Evolutionary conservation across 805 yeast genomes (phyloP), one percentile per base, ranked within the genome.

Genomic region (Groenewaldozyma salmanticensis): DNA sequence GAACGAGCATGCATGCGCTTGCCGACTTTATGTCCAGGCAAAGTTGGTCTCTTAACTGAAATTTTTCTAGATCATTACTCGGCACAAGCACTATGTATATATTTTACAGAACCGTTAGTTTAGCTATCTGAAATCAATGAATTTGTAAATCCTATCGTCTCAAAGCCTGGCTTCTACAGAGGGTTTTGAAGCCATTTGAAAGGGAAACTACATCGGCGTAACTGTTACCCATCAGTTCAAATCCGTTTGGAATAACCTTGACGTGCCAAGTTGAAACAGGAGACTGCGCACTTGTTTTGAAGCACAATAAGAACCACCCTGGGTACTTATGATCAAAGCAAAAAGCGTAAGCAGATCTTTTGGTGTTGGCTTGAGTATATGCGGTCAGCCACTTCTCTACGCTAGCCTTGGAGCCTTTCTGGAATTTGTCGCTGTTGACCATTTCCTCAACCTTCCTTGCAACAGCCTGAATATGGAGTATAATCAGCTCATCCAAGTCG

Each of bases 111-210:
- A n/a, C n/a, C n/a, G n/a, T n/a, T n/a, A n/a, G n/a, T n/a, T n/a
- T n/a, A n/a, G n/a, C n/a, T n/a, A n/a, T n/a, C n/a, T n/a, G n/a
- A n/a, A n/a, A n/a, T n/a, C n/a, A n/a, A n/a, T n/a, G n/a, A n/a
- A n/a, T n/a, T n/a, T n/a, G n/a, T n/a, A n/a, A n/a, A n/a, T n/a
- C n/a, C n/a, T n/a, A n/a, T n/a, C n/a, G n/a, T n/a, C n/a, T n/a
- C n/a, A n/a, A n/a, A n/a, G n/a, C n/a, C n/a, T n/a, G n/a, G n/a
- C n/a, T n/a, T n/a, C n/a, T n/a, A n/a, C n/a, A n/a, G n/a, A n/a
- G n/a, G 47, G 79, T 81, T 68, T 92, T 92, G 77, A 92, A 92
- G 15, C 99, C 99, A 55, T 92, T 92, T 66, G 95, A 83, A 53
- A 92, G 71, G 43, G 81, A 75, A 48, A 77, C 77, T 70, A 90